Conservation (phyloP, 352 stramenopile genomes). For the Globisporangium apiculatum region DNA sequence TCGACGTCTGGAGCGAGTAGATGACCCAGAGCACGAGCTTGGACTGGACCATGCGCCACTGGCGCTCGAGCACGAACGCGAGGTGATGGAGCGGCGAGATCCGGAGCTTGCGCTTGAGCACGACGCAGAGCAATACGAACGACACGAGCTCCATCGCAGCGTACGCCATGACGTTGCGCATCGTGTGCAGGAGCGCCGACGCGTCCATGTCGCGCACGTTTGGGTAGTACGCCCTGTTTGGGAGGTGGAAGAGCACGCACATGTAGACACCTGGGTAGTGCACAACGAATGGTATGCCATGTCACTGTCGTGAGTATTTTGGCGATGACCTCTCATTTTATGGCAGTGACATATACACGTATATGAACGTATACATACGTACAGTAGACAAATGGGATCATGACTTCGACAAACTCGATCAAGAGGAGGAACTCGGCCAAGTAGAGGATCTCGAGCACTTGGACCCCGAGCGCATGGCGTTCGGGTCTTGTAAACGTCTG, state of each 20-base stretch:
- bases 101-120: conserved; percentile 17
- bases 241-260: conserved; percentile 21
- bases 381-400: conserved; percentile 22
- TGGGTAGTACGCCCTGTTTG: conserved; percentile 23
- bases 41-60: conserved; percentile 21
- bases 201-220: conserved; percentile 18
- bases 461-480: conserved; percentile 1
- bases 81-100: conserved; percentile 24
- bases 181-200: conserved; percentile 7
- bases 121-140: conserved; percentile 18
- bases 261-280: conserved; percentile 16
- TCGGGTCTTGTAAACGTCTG: not conserved
- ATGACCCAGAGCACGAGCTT: conserved; percentile 39
- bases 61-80: conserved; percentile 29
- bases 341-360: not conserved
- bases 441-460: conserved; percentile 6
- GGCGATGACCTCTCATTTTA: too few species aligned
- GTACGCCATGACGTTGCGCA: conserved; percentile 29
- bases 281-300: too few species aligned
- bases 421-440: conserved; percentile 20
- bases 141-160: conserved; percentile 28
- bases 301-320: too few species aligned
- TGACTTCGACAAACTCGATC: conserved; percentile 16
- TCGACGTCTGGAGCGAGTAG: conserved; percentile 20
- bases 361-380: not conserved